phyloP scores from a whole-genome alignment of 345 rosid species.

The Hirschfeldia incana region DNA sequence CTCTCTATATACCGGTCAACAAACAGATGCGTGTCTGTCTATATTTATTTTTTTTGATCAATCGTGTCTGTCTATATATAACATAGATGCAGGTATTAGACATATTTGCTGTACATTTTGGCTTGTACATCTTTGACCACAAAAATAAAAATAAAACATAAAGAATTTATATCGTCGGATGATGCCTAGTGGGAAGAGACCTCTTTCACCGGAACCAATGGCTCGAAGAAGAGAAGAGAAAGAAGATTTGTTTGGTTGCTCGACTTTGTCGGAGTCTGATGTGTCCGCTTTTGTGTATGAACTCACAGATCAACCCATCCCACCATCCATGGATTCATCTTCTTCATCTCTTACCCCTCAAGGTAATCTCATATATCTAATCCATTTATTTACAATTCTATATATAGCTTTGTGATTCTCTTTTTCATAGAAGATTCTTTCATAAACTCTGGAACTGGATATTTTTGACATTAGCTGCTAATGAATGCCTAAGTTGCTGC shows the following conservation, averaged over 20 bases:
- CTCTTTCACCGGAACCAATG: constrained; percentile 38
- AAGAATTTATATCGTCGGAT: constrained; percentile 17
- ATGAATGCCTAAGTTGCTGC: constrained; percentile 8
- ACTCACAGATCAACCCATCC: constrained; percentile 26
- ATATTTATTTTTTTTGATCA: constrained; percentile 7
- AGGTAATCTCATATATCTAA: constrained; percentile 20
- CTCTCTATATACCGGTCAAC: constrained; percentile 24
- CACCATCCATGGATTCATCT: constrained; percentile 7
- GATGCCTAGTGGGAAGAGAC: constrained; percentile 37
- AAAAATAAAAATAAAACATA: neutral
- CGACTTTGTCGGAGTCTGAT: constrained; percentile 40
- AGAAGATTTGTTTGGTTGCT: constrained; percentile 20
- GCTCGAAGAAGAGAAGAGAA: constrained; percentile 19
- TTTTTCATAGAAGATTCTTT: neutral
- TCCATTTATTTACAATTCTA: neutral
- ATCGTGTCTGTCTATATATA: constrained; percentile 32
- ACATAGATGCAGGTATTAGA: constrained; percentile 1
- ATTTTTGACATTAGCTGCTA: neutral
- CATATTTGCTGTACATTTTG: constrained; percentile 23
- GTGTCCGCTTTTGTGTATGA: constrained; percentile 39
- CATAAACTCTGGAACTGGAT: neutral
- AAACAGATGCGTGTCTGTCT: constrained; percentile 32
- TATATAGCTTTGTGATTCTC: neutral
- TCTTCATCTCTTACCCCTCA: constrained; percentile 14
- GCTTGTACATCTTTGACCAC: constrained; percentile 36